Evolutionary conservation across 352 stramenopile genomes (phyloP).

Genomic region (Pythium graminicola): DNA sequence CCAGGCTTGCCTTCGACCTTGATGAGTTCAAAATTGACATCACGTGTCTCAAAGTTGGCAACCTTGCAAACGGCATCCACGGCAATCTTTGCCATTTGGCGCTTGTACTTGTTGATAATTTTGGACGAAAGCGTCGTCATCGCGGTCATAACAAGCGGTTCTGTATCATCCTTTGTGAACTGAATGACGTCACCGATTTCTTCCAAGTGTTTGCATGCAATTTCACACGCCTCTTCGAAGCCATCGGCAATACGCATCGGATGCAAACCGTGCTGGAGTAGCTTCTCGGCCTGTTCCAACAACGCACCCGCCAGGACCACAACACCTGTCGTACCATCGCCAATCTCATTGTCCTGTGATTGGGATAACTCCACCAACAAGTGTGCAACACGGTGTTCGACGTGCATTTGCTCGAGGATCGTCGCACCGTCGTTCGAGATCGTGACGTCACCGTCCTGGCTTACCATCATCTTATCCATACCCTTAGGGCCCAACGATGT

Average conservation of each 20-base stretch:
- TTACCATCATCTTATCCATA: conserved; percentile 99
- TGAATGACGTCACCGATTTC: conserved; percentile 94
- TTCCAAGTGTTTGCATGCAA: conserved; percentile 94
- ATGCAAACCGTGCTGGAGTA: conserved; percentile 96
- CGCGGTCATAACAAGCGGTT: conserved; percentile 94
- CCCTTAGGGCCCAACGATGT: conserved; percentile 97
- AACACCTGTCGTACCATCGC: conserved; percentile 99
- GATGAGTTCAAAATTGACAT: conserved; percentile 99
- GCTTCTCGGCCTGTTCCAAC: conserved; percentile 96
- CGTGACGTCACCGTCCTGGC: conserved; percentile 97
- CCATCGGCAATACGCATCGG: conserved; percentile 98
- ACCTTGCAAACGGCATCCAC: conserved; percentile 97
- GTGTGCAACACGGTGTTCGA: conserved; percentile 97
- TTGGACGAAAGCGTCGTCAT: conserved; percentile 99
- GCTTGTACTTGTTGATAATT: conserved; percentile 98
- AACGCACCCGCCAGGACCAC: conserved; percentile 97
- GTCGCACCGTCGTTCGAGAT: conserved; percentile 99
- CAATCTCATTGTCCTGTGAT: conserved; percentile 99
- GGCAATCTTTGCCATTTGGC: conserved; percentile 98
- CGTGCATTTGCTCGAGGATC: conserved; percentile 99
- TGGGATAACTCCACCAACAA: conserved; percentile 98
- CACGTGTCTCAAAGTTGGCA: conserved; percentile 96
- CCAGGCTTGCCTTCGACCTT: conserved; percentile 99
- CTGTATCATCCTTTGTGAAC: conserved; percentile 93
- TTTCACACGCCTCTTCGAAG: conserved; percentile 96